Conservation (phyloP, 345 rosid genomes). For the Linum tenue region DNA sequence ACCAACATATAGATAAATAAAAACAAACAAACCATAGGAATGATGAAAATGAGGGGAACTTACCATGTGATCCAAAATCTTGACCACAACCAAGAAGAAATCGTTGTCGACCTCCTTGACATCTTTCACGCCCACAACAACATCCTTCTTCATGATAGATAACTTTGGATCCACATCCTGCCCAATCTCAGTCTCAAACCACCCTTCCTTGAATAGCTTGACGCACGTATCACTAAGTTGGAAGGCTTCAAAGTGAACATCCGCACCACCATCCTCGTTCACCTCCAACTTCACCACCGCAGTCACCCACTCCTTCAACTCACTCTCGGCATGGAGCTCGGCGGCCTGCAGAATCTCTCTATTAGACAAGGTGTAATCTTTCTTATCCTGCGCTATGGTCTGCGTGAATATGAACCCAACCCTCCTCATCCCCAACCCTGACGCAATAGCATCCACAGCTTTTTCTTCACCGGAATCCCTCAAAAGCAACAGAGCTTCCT, state of each 20-base stretch:
- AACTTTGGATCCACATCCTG: conserved; percentile 72
- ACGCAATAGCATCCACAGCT: conserved; percentile 64
- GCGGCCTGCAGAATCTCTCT: conserved; percentile 65
- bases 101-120: conserved; percentile 80
- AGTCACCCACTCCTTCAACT: conserved; percentile 86
- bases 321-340: conserved; percentile 70
- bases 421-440: conserved; percentile 72
- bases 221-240: conserved; percentile 93
- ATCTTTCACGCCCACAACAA: conserved; percentile 87
- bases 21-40: not conserved
- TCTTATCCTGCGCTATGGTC: conserved; percentile 58
- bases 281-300: conserved; percentile 79
- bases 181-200: conserved; percentile 63
- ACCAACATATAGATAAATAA: not conserved
- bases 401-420: conserved; percentile 82
- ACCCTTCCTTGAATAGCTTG: conserved; percentile 68
- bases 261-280: conserved; percentile 76
- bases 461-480: conserved; percentile 66
- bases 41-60: conserved; percentile 3
- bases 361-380: conserved; percentile 67
- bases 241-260: conserved; percentile 91
- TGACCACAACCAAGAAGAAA: conserved; percentile 82
- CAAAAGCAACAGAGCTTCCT: conserved; percentile 43
- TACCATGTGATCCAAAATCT: conserved; percentile 82
- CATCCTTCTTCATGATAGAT: conserved; percentile 85